Evolutionary conservation across 2,329 filamentous ascomycete species (phyloP).

Genomic region (Penicillium sp.): DNA sequence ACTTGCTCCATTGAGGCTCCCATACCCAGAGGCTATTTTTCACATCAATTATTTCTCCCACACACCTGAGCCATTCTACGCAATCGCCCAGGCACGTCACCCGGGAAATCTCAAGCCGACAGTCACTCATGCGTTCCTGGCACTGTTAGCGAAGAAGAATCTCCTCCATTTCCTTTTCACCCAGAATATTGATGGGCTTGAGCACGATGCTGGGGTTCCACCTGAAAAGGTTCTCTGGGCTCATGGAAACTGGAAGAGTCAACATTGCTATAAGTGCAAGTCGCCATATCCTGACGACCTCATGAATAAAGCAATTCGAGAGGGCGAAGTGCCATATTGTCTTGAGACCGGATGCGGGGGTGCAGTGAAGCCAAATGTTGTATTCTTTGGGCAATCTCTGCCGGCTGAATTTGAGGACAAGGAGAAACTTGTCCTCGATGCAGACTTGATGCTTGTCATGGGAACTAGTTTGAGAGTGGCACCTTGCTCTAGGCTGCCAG

Average conservation of each 20-base stretch:
- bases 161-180: constrained; percentile 80
- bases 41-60: constrained; percentile 77
- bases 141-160: constrained; percentile 68
- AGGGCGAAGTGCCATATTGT: constrained; percentile 68
- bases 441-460: constrained; percentile 72
- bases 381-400: constrained; percentile 75
- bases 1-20: constrained; percentile 72
- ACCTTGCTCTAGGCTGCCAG: constrained; percentile 73
- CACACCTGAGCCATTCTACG: constrained; percentile 80
- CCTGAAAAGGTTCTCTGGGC: constrained; percentile 73
- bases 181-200: constrained; percentile 88
- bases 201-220: constrained; percentile 76
- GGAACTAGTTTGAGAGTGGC: constrained; percentile 78
- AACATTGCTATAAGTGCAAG: constrained; percentile 80
- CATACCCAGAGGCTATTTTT: constrained; percentile 82
- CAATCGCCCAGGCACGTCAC: constrained; percentile 79
- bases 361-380: constrained; percentile 79
- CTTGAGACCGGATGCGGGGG: constrained; percentile 59
- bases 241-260: constrained; percentile 81
- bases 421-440: constrained; percentile 50
- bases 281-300: constrained; percentile 61
- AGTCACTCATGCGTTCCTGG: constrained; percentile 77
- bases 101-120: constrained; percentile 81
- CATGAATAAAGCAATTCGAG: constrained; percentile 65
- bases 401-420: constrained; percentile 60